These are phyloP conservation scores for Colletotrichum costaricense DNA, from an alignment of 2,329 filamentous ascomycete genomes.

Conservation along the genomic window DNA sequence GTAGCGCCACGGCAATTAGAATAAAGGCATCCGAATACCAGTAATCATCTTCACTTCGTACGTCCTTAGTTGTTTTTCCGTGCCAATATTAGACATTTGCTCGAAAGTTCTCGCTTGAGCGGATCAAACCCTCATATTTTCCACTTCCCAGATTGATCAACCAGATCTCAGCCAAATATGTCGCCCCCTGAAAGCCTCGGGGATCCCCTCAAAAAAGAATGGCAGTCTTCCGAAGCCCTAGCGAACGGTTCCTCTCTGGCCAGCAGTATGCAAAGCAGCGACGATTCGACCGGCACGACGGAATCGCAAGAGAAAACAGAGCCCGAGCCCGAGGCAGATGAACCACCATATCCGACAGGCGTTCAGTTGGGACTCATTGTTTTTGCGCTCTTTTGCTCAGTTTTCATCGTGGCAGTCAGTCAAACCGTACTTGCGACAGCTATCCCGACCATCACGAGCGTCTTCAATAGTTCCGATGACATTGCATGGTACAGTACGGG, in stretches of 20 bases:
- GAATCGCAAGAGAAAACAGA: neutral
- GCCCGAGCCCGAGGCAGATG: neutral
- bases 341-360: slow-evolving; percentile 1
- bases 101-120: neutral
- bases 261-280: neutral
- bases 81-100: neutral
- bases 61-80: too few relatives aligned
- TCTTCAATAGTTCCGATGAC: slow-evolving; percentile 52
- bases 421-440: slow-evolving; percentile 50
- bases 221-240: neutral
- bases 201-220: neutral
- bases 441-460: slow-evolving; percentile 45
- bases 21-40: neutral
- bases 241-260: neutral
- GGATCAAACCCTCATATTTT: neutral
- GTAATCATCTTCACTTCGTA: too few relatives aligned
- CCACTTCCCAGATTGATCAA: neutral
- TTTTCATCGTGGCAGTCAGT: slow-evolving; percentile 3
- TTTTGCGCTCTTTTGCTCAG: neutral
- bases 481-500: slow-evolving; percentile 50
- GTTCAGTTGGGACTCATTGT: neutral
- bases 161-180: neutral
- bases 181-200: neutral
- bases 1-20: neutral
- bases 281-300: neutral